Base-by-base conservation (phyloP, 2,329 filamentous ascomycete species). In the Xylariaceae sp. region DNA sequence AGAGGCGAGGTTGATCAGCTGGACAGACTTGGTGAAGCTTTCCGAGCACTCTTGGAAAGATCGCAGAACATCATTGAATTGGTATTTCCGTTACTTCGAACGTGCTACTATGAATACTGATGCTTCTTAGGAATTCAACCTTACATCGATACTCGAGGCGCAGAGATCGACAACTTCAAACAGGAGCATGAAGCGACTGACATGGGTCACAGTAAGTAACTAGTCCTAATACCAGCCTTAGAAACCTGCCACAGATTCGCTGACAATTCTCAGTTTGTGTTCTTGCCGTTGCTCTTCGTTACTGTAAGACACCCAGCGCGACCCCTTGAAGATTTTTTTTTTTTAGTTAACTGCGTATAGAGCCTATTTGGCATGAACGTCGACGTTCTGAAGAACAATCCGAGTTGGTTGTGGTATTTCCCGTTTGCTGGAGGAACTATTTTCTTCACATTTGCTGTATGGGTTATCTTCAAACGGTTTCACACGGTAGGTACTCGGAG, bases 291-390 rank as follows among this genome's bases (percentile, higher is more conserved):
- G 37, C 37, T 42, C 37, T 13, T 42, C 9, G 37, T 56, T 51
- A n/a, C 54, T 15, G 47, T 56, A 34, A 56, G 54, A 49, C 15
- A 9, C 18, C 45, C 13, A 10, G 17, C 8, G 8, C 35, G 7
- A 30, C 8, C 15, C 10, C 2, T 17, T 17, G 17, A 10, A 34
- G 2, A 15, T 2, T 13, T 44, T 10, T 2, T 13, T 44, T 10
- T 11, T 2, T 42, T 30, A 7, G 15, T 35, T 56, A 30, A 56
- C 34, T 11, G 45, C 2, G 2, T 44, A 56, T 34, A 51, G 54
- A 56, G 54, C 47, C 54, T 56, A 15, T 56, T 56, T 18, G 54
- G 54, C 18, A 56, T 56, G 54, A 56, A 56, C 15, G 47, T 51
- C 34, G 47, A 51, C 15, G 50, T 56, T n/a, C 6, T 51, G 13